phyloP scores from a whole-genome alignment of 164 flowering plant genomes.

The Sedum album region DNA sequence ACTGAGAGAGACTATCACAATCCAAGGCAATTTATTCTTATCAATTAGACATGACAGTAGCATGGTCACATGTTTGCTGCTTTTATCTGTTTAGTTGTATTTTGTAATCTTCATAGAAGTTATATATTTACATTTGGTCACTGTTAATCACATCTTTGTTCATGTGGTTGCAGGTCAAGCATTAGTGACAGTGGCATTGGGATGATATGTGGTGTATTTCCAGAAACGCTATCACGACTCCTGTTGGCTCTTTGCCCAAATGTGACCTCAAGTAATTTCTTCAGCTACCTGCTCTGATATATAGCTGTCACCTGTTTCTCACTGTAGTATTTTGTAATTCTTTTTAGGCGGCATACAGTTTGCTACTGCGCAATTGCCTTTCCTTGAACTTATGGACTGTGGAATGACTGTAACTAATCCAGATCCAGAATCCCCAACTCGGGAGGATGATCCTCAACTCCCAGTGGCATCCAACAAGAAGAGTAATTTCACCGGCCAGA shows the following conservation, averaged over 20 bases:
- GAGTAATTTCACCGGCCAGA: slow-evolving; percentile 56
- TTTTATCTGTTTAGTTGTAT: neutral
- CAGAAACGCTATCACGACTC: slow-evolving; percentile 59
- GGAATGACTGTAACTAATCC: slow-evolving; percentile 86
- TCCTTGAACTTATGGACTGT: slow-evolving; percentile 87
- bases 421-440: slow-evolving; percentile 18
- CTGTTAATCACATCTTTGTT: neutral
- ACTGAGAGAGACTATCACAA: no score
- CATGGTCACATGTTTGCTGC: neutral
- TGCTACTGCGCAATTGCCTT: slow-evolving; percentile 91
- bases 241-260: slow-evolving; percentile 95
- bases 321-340: slow-evolving; percentile 1
- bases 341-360: slow-evolving; percentile 89
- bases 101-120: neutral
- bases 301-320: neutral
- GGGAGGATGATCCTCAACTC: slow-evolving; percentile 24
- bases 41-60: neutral
- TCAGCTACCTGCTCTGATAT: neutral
- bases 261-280: slow-evolving; percentile 73
- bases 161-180: slow-evolving; percentile 60
- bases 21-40: no score
- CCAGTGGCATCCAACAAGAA: slow-evolving; percentile 31
- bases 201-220: slow-evolving; percentile 87
- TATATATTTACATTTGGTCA: no score
- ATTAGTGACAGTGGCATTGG: slow-evolving; percentile 94